Evolutionary conservation across 106 monocot species (phyloP), one percentile per base, ranked within the genome.

Genomic region (Narthecium ossifragum): DNA sequence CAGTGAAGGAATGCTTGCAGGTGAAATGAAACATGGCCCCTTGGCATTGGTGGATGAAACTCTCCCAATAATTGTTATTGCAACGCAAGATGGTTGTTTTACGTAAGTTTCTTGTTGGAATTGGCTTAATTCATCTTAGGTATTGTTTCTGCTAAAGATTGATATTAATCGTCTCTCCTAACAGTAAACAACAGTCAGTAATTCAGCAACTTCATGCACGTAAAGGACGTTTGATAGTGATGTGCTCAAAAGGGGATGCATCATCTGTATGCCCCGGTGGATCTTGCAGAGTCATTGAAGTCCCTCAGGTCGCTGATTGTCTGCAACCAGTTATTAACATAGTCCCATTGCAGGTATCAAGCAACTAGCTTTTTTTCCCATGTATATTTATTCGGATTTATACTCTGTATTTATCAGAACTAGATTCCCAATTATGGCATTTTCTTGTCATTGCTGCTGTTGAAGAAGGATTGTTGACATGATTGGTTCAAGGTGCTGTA

Each of bases 21-120:
- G 96, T 62, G 96, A 96, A 78, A 96, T 96, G 96, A 96, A 96
- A 54, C 96, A 96, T 50, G 96, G 96, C 2, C 96, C 96, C 1
- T 61, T 96, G 61, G 96, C 90, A n/a, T 68, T 96, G 53, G 96
- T 96, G 43, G 96, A 96, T 74, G 96, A 96, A 72, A 83, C 59
- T 33, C 77, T 96, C n/a, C 96, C 96, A 6, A 83, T 96, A 17
- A 81, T 96, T 24, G 96, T 96, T 14, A 83, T 96, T 60, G 96
- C 96, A 43, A 96, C 90, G 40, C 78, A 68, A 13, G 96, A 96
- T 78, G 60, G 69, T 38, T 84, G 82, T 51, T 96, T 96, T 78
- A 96, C 90, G 96, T 96, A 1, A 46, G 49, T 40, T 45, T 69
- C 25, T 26, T 64, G n/a, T n/a, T 17, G 37, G 30, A 17, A 24